phyloP scores from a whole-genome alignment of 106 monocot species.

The Dendrobium huoshanense region DNA sequence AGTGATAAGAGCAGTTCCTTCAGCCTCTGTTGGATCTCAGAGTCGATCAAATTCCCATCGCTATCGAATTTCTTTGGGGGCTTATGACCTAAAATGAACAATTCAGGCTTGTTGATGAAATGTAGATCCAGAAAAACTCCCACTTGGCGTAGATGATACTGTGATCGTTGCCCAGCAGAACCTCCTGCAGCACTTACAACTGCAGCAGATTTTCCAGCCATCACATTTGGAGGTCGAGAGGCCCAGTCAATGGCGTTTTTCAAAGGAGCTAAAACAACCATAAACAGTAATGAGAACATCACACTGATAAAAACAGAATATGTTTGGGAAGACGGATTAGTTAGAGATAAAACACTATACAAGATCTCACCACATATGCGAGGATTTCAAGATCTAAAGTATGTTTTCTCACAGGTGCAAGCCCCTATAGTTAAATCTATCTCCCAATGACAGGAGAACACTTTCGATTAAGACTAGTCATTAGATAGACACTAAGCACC shows the following conservation, averaged over 20 bases:
- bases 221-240: constrained; percentile 39
- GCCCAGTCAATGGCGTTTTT: constrained; percentile 68
- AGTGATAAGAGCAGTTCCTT: constrained; percentile 31
- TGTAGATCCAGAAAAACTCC: constrained; percentile 49
- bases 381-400: too few relatives aligned
- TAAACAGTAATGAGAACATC: too few relatives aligned
- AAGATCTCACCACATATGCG: too few relatives aligned
- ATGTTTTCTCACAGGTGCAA: too few relatives aligned
- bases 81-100: constrained; percentile 24
- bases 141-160: constrained; percentile 46
- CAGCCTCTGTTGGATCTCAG: constrained; percentile 24
- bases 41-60: constrained; percentile 39
- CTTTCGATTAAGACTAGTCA: too few relatives aligned
- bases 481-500: too few relatives aligned
- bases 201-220: constrained; percentile 50
- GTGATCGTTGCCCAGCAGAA: constrained; percentile 31
- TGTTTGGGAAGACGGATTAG: too few relatives aligned
- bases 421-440: too few relatives aligned
- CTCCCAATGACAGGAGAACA: too few relatives aligned
- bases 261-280: constrained; percentile 23
- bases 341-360: too few relatives aligned
- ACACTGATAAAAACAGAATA: too few relatives aligned
- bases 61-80: constrained; percentile 39
- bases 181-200: constrained; percentile 41
- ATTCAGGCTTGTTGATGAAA: constrained; percentile 58